Percentiles rank a stretch among this genome's conserved stretches.
Conservation (phyloP, 108 stramenopile genomes). For the Cyclotella atomus region DNA sequence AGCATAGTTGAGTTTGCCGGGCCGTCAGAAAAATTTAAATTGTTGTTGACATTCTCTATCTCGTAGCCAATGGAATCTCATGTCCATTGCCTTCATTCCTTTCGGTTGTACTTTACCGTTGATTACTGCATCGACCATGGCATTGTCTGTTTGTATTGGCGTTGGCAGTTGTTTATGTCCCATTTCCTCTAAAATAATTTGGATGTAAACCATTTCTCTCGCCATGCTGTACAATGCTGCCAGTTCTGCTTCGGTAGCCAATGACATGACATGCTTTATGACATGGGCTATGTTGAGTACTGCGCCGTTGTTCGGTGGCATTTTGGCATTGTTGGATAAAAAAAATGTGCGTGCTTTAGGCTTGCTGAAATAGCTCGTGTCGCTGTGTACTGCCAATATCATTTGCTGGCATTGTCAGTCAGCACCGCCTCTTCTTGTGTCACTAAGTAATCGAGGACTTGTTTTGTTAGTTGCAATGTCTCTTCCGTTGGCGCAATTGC, state of each 20-base stretch:
- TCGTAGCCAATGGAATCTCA: background rate
- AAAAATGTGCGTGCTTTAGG: background rate
- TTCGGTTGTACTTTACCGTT: background rate
- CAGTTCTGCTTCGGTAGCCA: background rate
- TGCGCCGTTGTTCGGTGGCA: background rate
- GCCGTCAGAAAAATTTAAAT: too few species aligned
- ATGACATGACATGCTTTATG: background rate
- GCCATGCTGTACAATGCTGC: background rate
- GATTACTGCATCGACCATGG: background rate
- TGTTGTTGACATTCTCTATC: too few species aligned
- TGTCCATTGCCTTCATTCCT: background rate
- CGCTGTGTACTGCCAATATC: background rate
- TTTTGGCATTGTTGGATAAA: background rate
- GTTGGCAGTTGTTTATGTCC: background rate
- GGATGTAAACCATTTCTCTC: background rate
- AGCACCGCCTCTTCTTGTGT: background rate
- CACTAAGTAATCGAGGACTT: background rate
- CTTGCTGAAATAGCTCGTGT: background rate
- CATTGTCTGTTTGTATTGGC: background rate
- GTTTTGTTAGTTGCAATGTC: background rate
- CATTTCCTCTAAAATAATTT: background rate
- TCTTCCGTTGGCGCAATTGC: background rate
- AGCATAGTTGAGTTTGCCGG: too few species aligned
- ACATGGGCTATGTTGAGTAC: background rate
- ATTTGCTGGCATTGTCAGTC: background rate